Conservation (phyloP, 2,329 filamentous ascomycete species). For the Thielaviopsis populi region DNA sequence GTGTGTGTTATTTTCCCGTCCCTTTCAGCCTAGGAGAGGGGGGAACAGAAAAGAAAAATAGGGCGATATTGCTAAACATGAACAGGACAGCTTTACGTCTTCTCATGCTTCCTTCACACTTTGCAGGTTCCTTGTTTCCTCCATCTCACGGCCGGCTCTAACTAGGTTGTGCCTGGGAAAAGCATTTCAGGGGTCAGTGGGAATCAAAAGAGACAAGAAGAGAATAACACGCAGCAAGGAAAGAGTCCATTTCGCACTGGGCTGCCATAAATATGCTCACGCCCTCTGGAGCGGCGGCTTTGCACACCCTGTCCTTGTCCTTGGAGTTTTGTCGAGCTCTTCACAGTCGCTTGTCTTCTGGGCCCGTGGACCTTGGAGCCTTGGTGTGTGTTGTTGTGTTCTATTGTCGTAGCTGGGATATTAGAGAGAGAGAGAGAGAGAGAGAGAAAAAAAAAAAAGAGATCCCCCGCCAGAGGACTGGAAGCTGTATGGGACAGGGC, state of each 20-base stretch:
- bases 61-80: background rate
- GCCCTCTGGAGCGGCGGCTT: background rate
- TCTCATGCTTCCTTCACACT: background rate
- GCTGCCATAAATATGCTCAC: background rate
- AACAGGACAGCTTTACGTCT: background rate
- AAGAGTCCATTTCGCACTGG: background rate
- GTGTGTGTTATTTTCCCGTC: background rate
- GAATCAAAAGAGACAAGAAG: conserved; percentile 1
- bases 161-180: conserved; percentile 1
- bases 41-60: background rate
- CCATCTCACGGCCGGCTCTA: background rate
- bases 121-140: conserved; percentile 2
- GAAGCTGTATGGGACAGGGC: background rate
- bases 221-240: background rate
- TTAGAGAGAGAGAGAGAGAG: no score
- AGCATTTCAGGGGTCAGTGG: conserved; percentile 5
- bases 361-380: background rate
- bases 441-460: no score
- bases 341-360: background rate
- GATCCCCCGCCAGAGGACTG: background rate
- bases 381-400: background rate
- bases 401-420: background rate
- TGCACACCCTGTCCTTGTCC: background rate
- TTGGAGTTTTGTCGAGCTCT: background rate
- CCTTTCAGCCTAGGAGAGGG: background rate